Percentiles rank a stretch among this genome's conserved stretches.
These are phyloP conservation scores for Penicillium sclerotigenum DNA, from an alignment of 2,329 filamentous ascomycete species.

Conservation along the genomic window DNA sequence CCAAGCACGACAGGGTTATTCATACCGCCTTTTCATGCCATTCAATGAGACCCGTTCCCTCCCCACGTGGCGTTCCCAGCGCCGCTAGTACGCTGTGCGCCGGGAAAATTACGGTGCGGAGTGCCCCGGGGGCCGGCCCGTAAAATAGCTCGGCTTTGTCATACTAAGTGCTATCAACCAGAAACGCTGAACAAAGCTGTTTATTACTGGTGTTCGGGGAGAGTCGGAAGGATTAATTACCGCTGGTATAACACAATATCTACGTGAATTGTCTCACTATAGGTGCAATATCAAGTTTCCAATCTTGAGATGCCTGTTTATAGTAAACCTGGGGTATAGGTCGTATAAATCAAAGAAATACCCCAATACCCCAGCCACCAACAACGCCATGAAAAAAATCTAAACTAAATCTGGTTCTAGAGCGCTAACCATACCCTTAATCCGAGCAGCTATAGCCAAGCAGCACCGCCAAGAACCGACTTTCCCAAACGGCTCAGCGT, in stretches of 20 bases:
- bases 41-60: slow-evolving; percentile 7
- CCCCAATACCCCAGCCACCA: slow-evolving; percentile 1
- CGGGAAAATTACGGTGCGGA: not conserved
- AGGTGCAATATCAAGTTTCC: not conserved
- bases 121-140: slow-evolving; percentile 1
- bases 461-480: not conserved
- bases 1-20: slow-evolving; percentile 6
- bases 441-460: slow-evolving; percentile 1
- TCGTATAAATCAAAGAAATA: not conserved
- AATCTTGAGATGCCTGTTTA: not conserved
- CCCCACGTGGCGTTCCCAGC: slow-evolving; percentile 19
- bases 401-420: not conserved
- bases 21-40: slow-evolving; percentile 18
- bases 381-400: not conserved
- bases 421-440: not conserved
- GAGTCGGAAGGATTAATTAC: not conserved
- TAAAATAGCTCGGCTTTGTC: slow-evolving; percentile 2
- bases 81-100: not conserved
- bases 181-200: not conserved
- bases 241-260: slow-evolving; percentile 3
- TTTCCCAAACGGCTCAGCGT: not conserved
- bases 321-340: not conserved
- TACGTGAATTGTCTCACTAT: not conserved
- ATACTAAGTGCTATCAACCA: slow-evolving; percentile 1
- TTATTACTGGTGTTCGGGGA: not conserved